Evolutionary conservation across 1,284 basidiomycete genomes (phyloP).

Genomic region (Phenoliferia sp.): DNA sequence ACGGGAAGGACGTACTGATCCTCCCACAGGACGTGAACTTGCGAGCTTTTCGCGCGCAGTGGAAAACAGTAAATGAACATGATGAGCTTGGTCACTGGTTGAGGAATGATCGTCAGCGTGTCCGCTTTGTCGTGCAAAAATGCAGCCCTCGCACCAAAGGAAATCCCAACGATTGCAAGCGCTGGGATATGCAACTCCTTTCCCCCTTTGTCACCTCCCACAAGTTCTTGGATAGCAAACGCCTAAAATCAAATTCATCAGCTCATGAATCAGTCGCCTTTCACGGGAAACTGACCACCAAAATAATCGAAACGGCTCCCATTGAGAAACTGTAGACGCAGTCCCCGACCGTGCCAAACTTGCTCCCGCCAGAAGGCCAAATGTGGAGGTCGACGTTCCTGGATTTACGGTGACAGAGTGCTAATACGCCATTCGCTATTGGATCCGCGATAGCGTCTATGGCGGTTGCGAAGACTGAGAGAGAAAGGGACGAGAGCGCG

Average conservation of each 20-base stretch:
- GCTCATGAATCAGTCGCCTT: neutral
- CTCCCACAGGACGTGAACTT: slow-evolving; percentile 90
- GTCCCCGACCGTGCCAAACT: slow-evolving; percentile 79
- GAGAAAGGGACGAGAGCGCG: slow-evolving; percentile 74
- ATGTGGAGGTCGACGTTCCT: slow-evolving; percentile 54
- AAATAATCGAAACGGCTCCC: slow-evolving; percentile 75
- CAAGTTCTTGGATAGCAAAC: slow-evolving; percentile 28
- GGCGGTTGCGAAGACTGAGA: slow-evolving; percentile 65
- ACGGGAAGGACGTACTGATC: slow-evolving; percentile 55
- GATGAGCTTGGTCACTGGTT: slow-evolving; percentile 68
- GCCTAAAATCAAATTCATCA: slow-evolving; percentile 1
- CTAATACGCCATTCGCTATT: slow-evolving; percentile 77
- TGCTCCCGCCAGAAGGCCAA: slow-evolving; percentile 59
- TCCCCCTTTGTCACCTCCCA: slow-evolving; percentile 47
- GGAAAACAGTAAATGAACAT: slow-evolving; percentile 84
- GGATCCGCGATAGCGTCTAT: slow-evolving; percentile 66
- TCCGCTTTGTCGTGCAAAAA: neutral
- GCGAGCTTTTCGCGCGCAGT: slow-evolving; percentile 71
- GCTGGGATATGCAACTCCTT: slow-evolving; percentile 74
- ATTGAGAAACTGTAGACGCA: slow-evolving; percentile 67
- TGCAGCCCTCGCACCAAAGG: neutral
- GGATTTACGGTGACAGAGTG: slow-evolving; percentile 73
- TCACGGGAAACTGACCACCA: slow-evolving; percentile 56
- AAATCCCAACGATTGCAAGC: slow-evolving; percentile 48
- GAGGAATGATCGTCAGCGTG: slow-evolving; percentile 14